phyloP scores from a whole-genome alignment of 164 flowering plant species.

The Chimonanthus salicifolius region DNA sequence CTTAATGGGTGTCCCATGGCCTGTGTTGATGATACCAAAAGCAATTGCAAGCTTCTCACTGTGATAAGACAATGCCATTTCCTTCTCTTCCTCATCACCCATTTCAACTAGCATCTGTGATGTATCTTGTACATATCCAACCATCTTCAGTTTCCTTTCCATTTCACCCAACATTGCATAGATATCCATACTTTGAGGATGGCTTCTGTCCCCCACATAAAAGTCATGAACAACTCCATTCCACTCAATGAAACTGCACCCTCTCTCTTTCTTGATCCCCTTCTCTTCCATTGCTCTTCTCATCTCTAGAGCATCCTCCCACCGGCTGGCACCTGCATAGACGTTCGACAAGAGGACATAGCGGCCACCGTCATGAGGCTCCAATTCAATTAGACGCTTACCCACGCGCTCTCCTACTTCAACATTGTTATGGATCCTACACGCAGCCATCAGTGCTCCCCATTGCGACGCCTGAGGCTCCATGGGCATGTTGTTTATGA shows the following conservation, averaged over 20 bases:
- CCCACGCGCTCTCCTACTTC: conserved; percentile 33
- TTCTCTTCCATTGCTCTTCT: conserved; percentile 29
- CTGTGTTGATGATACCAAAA: conserved; percentile 8
- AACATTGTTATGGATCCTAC: conserved; percentile 35
- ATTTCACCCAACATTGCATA: conserved; percentile 3
- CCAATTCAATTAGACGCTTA: conserved; percentile 18
- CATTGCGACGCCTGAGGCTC: conserved; percentile 34
- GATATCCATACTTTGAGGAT: conserved; percentile 1
- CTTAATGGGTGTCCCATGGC: conserved; percentile 8
- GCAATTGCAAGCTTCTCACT: conserved; percentile 18
- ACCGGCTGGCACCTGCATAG: conserved; percentile 32
- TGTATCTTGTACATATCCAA: conserved; percentile 9
- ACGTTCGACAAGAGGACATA: conserved; percentile 34
- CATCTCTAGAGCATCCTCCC: conserved; percentile 31
- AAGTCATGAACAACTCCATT: conserved; percentile 43
- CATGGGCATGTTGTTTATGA: conserved; percentile 28
- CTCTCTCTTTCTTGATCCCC: conserved; percentile 33
- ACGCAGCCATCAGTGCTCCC: conserved; percentile 38
- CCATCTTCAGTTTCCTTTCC: conserved; percentile 11
- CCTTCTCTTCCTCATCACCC: conserved; percentile 12
- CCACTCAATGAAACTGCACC: conserved; percentile 45
- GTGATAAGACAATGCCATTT: conserved; percentile 4
- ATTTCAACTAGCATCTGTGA: conserved; percentile 10
- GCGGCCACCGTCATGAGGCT: conserved; percentile 31
- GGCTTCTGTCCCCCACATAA: conserved; percentile 22